Evolutionary conservation across 805 yeast genomes (phyloP).

Genomic region (Helenozyma baotianmanensis): DNA sequence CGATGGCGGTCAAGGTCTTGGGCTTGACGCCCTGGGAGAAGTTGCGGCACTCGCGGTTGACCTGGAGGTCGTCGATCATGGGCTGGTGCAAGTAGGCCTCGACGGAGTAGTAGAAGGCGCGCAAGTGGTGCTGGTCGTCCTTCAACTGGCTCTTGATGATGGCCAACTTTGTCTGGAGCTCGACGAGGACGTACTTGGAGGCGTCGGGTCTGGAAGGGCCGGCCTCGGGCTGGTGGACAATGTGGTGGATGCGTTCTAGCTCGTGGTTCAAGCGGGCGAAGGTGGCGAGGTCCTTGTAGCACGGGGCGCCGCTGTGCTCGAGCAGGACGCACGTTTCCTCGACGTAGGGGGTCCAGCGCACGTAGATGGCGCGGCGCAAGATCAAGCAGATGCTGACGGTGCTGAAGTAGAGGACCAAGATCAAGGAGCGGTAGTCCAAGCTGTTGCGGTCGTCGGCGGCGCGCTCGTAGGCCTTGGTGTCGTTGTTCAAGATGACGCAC

Average conservation of each 20-base stretch:
- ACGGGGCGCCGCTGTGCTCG: slow-evolving; percentile 29
- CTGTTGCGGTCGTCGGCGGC: slow-evolving; percentile 18
- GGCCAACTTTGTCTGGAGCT: slow-evolving; percentile 47
- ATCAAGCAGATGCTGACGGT: slow-evolving; percentile 63
- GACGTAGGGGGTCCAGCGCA: slow-evolving; percentile 61
- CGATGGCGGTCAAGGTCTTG: slow-evolving; percentile 39
- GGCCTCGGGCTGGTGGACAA: slow-evolving; percentile 38
- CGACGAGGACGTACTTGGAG: slow-evolving; percentile 39
- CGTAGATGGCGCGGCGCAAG: slow-evolving; percentile 56
- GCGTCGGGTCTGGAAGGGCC: slow-evolving; percentile 19
- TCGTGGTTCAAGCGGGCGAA: slow-evolving; percentile 56
- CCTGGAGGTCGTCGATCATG: slow-evolving; percentile 20
- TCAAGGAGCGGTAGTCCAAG: slow-evolving; percentile 46
- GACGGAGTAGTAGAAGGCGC: slow-evolving; percentile 55
- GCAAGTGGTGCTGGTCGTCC: slow-evolving; percentile 34
- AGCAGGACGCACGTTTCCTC: slow-evolving; percentile 55
- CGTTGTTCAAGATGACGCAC: slow-evolving; percentile 13
- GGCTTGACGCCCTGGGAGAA: slow-evolving; percentile 16
- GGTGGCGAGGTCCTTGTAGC: slow-evolving; percentile 44
- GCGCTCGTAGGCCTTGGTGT: slow-evolving; percentile 7
- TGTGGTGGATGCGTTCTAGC: slow-evolving; percentile 57
- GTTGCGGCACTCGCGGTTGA: slow-evolving; percentile 3
- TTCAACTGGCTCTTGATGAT: slow-evolving; percentile 35
- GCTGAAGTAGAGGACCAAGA: slow-evolving; percentile 56
- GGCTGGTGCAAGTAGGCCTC: slow-evolving; percentile 68